phyloP scores from a whole-genome alignment of 176 grass and related monocot species.

The Ensete glaucum region DNA sequence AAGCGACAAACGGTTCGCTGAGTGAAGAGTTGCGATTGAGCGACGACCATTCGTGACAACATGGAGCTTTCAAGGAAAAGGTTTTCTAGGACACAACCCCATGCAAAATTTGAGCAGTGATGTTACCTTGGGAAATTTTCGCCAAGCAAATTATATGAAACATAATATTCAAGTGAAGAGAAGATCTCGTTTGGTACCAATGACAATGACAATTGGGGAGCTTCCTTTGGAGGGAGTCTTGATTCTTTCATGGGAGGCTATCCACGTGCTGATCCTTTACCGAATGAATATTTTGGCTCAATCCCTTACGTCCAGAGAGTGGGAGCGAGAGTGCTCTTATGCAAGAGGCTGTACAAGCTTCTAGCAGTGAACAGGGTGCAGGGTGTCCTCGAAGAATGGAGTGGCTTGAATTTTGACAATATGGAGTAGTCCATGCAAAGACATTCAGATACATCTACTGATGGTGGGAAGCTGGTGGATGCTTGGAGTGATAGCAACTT shows the following conservation, averaged over 20 bases:
- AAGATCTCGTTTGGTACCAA: constrained; percentile 76
- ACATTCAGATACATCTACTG: constrained; percentile 25
- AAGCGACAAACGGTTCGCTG: too few relatives aligned
- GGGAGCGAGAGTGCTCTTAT: constrained; percentile 96
- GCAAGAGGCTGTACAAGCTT: constrained; percentile 82
- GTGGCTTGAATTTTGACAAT: constrained; percentile 60
- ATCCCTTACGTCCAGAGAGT: constrained; percentile 60
- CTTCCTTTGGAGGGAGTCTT: constrained; percentile 52
- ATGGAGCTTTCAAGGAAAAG: not conserved
- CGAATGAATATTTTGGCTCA: constrained; percentile 46
- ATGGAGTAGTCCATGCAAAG: constrained; percentile 30
- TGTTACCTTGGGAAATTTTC: not conserved
- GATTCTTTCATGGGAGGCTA: constrained; percentile 21
- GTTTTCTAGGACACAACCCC: not conserved
- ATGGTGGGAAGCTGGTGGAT: constrained; percentile 29
- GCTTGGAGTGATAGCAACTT: constrained; percentile 28
- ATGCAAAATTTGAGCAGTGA: not conserved
- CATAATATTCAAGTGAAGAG: constrained; percentile 36
- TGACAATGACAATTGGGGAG: constrained; percentile 55
- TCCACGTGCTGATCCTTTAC: constrained; percentile 35
- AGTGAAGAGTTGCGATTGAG: too few relatives aligned
- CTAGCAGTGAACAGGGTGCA: constrained; percentile 46
- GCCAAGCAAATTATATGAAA: constrained; percentile 4
- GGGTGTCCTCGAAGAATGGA: constrained; percentile 69
- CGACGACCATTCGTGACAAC: too few relatives aligned